These are phyloP conservation scores for Castanospermum australe DNA, from an alignment of 306 rosid species.

Conservation along the genomic window DNA sequence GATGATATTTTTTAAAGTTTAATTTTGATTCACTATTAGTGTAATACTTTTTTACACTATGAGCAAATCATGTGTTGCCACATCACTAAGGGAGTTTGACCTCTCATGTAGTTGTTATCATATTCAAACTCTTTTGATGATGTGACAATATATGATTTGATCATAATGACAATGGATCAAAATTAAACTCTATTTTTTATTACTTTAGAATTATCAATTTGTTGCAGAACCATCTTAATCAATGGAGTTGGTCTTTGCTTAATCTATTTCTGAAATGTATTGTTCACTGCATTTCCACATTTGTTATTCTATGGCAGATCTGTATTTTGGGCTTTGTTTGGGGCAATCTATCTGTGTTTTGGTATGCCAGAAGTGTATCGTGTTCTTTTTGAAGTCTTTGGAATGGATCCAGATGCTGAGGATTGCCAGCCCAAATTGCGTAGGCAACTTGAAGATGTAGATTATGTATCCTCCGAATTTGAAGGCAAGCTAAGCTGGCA, in stretches of 20 bases:
- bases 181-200: no score
- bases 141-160: no score
- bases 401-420: constrained; percentile 86
- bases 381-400: constrained; percentile 91
- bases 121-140: no score
- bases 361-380: constrained; percentile 94
- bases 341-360: constrained; percentile 85
- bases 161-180: no score
- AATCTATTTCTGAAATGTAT: not conserved
- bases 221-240: not conserved
- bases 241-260: constrained; percentile 2
- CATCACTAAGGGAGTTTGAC: no score
- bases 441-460: constrained; percentile 84
- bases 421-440: constrained; percentile 77
- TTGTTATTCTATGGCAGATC: constrained; percentile 47
- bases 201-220: constrained; percentile 1
- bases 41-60: no score
- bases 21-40: no score
- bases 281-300: not conserved
- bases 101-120: no score
- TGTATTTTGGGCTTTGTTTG: constrained; percentile 93
- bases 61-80: no score
- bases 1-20: no score
- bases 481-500: constrained; percentile 87
- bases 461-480: constrained; percentile 80